Base-by-base conservation (phyloP, 2,329 filamentous ascomycete genomes). In the Colletotrichum abscissum region DNA sequence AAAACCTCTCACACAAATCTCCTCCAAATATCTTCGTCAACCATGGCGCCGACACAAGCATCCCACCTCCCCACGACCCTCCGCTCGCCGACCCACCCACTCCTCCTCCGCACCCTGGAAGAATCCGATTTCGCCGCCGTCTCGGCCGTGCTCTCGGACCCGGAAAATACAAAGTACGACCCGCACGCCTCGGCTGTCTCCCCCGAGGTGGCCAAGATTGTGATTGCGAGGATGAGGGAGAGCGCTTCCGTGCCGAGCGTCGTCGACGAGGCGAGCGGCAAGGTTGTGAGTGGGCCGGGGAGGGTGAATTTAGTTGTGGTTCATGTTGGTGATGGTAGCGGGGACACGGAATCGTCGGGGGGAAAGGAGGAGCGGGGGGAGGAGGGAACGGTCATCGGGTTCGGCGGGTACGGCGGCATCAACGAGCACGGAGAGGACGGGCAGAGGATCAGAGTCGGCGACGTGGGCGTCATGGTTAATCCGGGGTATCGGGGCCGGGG, bases 391-490 rank as follows among this genome's bases (percentile, higher is more conserved):
- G 68, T 78, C 7, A 75, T 80, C 62, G 79, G 79, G 2, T 72
- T 81, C n/a, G 78, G 77, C 19, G 79, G 79, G 26, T 81, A 76
- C 60, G 79, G 79, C 14, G 75, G 75, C 26, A 80, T 81, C 69
- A 76, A 81, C 60, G 74, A 76, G 62, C 73, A 63, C 67, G 68
- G 75, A 46, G 73, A 75, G 22, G 74, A 69, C 8, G 78, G 74
- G 8, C 22, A 9, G 4, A 63, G 66, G 49, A 19, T 78, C 19
- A 72, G 78, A 11, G 76, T 77, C 3, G 79, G 78, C 5, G 79
- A 80, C 33, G 78, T 76, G 5, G 79, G 79, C 63, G 78, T 75
- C 57, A 74, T 81, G 70, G 16, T 81, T n/a, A 78, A 76, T 56
- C 60, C 75, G 16, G 73, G 57, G 62, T 75, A 77, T 59, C 77